Base-by-base conservation (phyloP, 192 early-diverging fungal genomes). In the Diversispora epigaea region DNA sequence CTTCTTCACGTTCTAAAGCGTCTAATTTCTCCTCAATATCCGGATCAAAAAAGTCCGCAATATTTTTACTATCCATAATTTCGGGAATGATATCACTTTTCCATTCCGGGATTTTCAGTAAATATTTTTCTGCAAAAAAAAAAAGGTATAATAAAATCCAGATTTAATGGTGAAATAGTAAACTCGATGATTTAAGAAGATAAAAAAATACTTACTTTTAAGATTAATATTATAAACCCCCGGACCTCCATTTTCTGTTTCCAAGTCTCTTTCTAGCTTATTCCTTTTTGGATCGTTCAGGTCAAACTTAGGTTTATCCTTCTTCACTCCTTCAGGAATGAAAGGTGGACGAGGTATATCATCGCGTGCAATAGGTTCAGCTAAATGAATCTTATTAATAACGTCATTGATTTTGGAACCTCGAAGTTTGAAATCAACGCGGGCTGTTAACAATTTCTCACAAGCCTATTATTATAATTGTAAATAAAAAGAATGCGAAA, bases 31-130 rank as follows among this genome's bases (percentile, higher is more conserved):
- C 94, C 77, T 95, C 95, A 81, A 99, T 98, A 5, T 98, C 95
- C 41, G 96, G 86, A 85, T 99, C 98, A 79, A 98, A 85, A 82
- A 98, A 99, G 86, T 99, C 98, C 21, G 95, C 94, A 45, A 99
- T 88, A 84, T 99, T 99, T 86, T 95, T 93, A 78, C 97, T 97
- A 78, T 98, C 91, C 90, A 96, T 92, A 82, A 99, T 96, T 86
- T 99, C 98, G 46, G 98, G 98, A 66, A 99, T 96, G 50, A 84
- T 84, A 83, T 99, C 98, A 85, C 98, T 92, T 82, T 93, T 96
- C 97, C 97, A 98, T 54, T 96, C 93, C 63, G 88, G 86, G 54
- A 94, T 81, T 19, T 84, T 86, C 61, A 98, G 87, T 79, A 90
- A 52, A 84, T 99, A 99, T 73, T 84, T 84, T 85, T 97, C 87